Conservation (phyloP, 2,329 filamentous ascomycete genomes). For the Xylariaceae sp. region DNA sequence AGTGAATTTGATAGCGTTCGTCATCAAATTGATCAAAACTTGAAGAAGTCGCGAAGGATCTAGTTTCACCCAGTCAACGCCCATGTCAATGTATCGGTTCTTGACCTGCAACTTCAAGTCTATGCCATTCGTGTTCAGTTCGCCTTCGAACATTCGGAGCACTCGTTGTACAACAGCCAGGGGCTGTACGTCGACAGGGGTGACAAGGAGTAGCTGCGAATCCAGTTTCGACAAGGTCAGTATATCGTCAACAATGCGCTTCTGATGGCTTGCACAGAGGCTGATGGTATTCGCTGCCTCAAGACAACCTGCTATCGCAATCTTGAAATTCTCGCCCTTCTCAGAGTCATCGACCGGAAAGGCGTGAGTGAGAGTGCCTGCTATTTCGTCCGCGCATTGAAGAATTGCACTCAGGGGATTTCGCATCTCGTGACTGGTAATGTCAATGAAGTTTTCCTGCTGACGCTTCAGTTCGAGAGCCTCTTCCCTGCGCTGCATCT, state of each 20-base stretch:
- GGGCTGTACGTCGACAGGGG: slow-evolving; percentile 64
- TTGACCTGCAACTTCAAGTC: slow-evolving; percentile 64
- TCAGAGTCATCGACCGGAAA: slow-evolving; percentile 34
- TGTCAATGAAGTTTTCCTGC: slow-evolving; percentile 67
- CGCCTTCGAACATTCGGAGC: slow-evolving; percentile 74
- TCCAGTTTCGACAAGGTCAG: slow-evolving; percentile 65
- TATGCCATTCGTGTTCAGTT: slow-evolving; percentile 67
- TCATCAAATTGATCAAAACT: slow-evolving; percentile 70
- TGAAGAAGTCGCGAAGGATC: slow-evolving; percentile 71
- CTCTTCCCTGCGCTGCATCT: slow-evolving; percentile 71
- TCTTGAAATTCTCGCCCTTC: slow-evolving; percentile 41
- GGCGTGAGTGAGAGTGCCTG: slow-evolving; percentile 44
- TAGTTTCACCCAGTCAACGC: slow-evolving; percentile 65
- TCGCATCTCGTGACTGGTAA: slow-evolving; percentile 70
- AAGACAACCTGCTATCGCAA: slow-evolving; percentile 49
- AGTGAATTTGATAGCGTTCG: slow-evolving; percentile 61
- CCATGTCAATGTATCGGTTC: slow-evolving; percentile 58
- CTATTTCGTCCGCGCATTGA: slow-evolving; percentile 71
- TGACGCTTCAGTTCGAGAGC: slow-evolving; percentile 74
- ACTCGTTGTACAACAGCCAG: slow-evolving; percentile 62
- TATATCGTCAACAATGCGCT: slow-evolving; percentile 64
- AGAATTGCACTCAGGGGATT: slow-evolving; percentile 71
- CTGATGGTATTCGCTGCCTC: slow-evolving; percentile 79
- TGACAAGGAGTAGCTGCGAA: slow-evolving; percentile 63
- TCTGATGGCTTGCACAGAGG: slow-evolving; percentile 73